These are phyloP conservation scores for Primulina tabacum DNA, from an alignment of 257 asterid genomes.

Conservation along the genomic window DNA sequence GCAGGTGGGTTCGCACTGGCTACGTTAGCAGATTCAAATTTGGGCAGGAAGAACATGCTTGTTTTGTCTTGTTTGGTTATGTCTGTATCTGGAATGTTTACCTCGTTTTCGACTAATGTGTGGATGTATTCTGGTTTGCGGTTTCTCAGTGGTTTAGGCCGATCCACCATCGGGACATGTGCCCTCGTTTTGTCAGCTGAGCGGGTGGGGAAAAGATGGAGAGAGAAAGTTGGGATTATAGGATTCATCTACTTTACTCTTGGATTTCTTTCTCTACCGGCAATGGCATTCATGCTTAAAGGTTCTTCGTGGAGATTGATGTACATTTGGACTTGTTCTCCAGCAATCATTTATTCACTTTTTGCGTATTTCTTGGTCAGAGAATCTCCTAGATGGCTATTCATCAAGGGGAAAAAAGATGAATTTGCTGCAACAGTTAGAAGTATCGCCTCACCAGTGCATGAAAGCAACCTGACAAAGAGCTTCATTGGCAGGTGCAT, in stretches of 20 bases:
- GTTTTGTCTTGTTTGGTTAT: conserved; percentile 39
- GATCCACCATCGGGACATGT: conserved; percentile 53
- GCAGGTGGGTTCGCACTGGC: conserved; percentile 61
- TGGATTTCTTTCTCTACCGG: conserved; percentile 67
- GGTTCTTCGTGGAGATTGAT: conserved; percentile 58
- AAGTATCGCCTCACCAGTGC: conserved; percentile 36
- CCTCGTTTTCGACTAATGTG: conserved; percentile 40
- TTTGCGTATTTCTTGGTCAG: conserved; percentile 29
- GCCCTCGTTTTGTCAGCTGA: conserved; percentile 60
- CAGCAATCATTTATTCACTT: conserved; percentile 34
- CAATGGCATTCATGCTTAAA: conserved; percentile 30
- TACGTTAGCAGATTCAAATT: conserved; percentile 54
- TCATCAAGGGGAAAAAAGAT: conserved; percentile 44
- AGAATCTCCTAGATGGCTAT: conserved; percentile 84
- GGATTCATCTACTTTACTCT: conserved; percentile 55
- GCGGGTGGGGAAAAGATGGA: conserved; percentile 60
- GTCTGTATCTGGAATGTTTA: conserved; percentile 47
- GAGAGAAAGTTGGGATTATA: conserved; percentile 48
- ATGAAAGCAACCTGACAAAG: conserved; percentile 30
- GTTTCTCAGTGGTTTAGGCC: conserved; percentile 49
- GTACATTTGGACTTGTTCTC: conserved; percentile 54
- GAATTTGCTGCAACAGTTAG: conserved; percentile 47
- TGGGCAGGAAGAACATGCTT: conserved; percentile 64
- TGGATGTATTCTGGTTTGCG: conserved; percentile 45
- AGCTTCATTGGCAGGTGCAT: conserved; percentile 43